Evolutionary conservation across 768 basidiomycete genomes (phyloP), one percentile per base, ranked within the genome.

Genomic region (Lactifluus piperatus): DNA sequence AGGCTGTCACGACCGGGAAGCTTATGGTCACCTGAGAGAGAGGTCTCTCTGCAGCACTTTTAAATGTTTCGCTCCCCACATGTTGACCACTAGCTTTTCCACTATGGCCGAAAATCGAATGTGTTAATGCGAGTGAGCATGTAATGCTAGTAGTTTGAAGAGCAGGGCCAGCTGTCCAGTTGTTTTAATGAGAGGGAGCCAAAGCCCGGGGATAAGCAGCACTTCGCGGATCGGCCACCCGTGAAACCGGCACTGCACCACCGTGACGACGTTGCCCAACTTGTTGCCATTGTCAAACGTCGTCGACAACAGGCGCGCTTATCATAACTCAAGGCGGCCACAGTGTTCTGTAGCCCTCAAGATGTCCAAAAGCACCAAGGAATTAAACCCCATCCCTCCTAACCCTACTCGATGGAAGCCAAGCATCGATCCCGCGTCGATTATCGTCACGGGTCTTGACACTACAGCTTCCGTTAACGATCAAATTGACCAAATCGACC

Each of bases 401-500:
- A 85, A 83, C 67, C 78, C 82, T 43, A 73, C 79, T 18, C 72
- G 84, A 76, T 91, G 86, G 84, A 75, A 77, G 61, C 86, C 88
- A 8, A 81, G 76, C 29, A 62, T 75, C 5, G 80, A 91, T 69
- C 84, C 88, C 18, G 66, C 77, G 1, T 77, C 78, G 46, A 90
- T 92, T 54, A 69, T 75, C 14, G 76, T 91, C 3, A 84, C 88
- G 8, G 89, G 90, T 0, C 75, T 92, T 37, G 86, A 92, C 66
- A 80, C 79, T 0, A 76, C 74, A 10, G 86, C 87, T 24, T 77
- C 87, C 22, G 74, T 83, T 26, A 79, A 79, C 59, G 91, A 86
- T 67, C 94, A 97, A 74, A 86, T 93, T 54, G 92, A 95, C 67
- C 91, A 94, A 72, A 91, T 97, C 58, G 94, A 98, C 71, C 94